Evolutionary conservation across 2,329 filamentous ascomycete species (phyloP), one percentile per base, ranked within the genome.

Genomic region (Paracamarosporium sp.): DNA sequence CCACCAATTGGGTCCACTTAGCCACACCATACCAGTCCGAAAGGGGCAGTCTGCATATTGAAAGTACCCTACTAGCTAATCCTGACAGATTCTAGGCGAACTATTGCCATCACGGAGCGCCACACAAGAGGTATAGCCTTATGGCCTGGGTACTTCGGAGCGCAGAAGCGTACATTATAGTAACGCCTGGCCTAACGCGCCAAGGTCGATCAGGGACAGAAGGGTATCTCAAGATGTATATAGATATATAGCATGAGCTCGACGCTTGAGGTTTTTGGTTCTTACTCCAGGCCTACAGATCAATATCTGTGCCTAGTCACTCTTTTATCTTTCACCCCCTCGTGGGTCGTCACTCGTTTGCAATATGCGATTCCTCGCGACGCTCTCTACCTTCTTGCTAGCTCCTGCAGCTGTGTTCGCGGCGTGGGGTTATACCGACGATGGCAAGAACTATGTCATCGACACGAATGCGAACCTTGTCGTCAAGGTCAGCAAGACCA

Each of bases 401-500:
- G 46, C 64, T 61, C 63, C 73, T 55, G 62, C 69, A 62, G 28
- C 65, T 59, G 77, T 71, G 22, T 66, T 73, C 4, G 78, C 78
- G 31, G 74, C 71, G 6, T 80, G 75, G 67, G 78, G 78, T 24
- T 80, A 75, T 61, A 75, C 70, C 1, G 77, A 80, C 24, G 68
- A 74, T 50, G 75, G 71, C 24, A 71, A 65, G 33, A 75, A 77
- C 57, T 79, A 77, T 58, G 71, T 77, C n/a, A 76, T 79, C 35
- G 77, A 69, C 31, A 69, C 65, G 6, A 62, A 63, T 20, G 65
- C 66, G 6, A 68, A 68, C 6, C 63, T 72, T 3, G 54, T 72
- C 20, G 67, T 72, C 41, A 66, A 66, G 11, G 67, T 71, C 53
- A 68, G 64, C 62, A 68, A 81, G 59, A 78, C 78, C 17, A 87